Percentiles rank a stretch among this genome's conserved stretches.
Evolutionary conservation across 2,329 filamentous ascomycete genomes (phyloP).

Genomic region (Hypoxylon sp.): DNA sequence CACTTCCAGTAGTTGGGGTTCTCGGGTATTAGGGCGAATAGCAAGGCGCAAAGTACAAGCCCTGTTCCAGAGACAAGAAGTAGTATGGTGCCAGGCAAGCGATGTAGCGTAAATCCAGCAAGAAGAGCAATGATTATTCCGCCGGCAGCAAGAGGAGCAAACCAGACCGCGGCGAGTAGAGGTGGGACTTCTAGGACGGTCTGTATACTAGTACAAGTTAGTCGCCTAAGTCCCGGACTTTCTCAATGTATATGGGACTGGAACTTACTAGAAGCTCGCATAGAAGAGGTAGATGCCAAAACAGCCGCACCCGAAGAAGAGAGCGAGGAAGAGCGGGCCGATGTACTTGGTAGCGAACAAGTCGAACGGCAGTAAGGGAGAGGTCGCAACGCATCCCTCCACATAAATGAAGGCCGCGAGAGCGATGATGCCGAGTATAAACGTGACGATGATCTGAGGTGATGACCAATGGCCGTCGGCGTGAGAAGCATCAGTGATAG

Average conservation of each 20-base stretch:
- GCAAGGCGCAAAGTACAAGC: conserved; percentile 67
- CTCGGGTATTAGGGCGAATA: conserved; percentile 73
- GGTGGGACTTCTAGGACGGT: conserved; percentile 69
- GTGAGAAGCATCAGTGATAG: conserved; percentile 78
- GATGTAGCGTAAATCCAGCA: conserved; percentile 75
- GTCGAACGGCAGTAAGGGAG: conserved; percentile 76
- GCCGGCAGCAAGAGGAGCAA: conserved; percentile 74
- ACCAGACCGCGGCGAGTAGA: conserved; percentile 76
- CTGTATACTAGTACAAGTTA: conserved; percentile 64
- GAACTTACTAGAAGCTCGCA: conserved; percentile 60
- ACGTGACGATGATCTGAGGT: conserved; percentile 75
- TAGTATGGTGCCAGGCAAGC: conserved; percentile 72
- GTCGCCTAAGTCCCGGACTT: not conserved
- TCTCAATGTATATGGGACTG: not conserved
- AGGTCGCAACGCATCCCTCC: conserved; percentile 75
- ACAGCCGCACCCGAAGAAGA: conserved; percentile 76
- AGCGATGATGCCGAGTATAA: conserved; percentile 72
- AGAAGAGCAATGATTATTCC: conserved; percentile 73
- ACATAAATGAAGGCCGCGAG: conserved; percentile 74
- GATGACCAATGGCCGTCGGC: conserved; percentile 76
- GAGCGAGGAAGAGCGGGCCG: conserved; percentile 69
- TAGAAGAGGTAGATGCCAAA: conserved; percentile 78
- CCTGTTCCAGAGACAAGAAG: conserved; percentile 72
- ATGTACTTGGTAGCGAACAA: conserved; percentile 78
- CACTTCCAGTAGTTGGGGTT: conserved; percentile 76